phyloP scores from a whole-genome alignment of 441 rosid species.

The Lepidium campestre region DNA sequence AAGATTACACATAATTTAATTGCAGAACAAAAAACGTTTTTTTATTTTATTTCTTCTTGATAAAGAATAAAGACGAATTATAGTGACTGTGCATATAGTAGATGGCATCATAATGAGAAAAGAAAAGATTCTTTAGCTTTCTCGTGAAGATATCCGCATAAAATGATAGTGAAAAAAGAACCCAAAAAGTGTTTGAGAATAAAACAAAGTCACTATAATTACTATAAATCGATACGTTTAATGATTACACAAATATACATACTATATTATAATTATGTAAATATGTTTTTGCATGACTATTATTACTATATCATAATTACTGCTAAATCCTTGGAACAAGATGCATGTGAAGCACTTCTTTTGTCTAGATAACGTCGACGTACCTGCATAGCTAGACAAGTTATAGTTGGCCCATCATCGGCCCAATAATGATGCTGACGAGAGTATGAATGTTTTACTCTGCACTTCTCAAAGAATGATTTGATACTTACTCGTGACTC shows the following conservation, averaged over 20 bases:
- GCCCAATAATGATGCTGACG: background rate
- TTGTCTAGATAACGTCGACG: background rate
- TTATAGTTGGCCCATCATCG: background rate
- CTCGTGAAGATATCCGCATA: constrained; percentile 16
- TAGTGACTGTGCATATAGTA: background rate
- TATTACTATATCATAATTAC: background rate
- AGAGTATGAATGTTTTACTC: background rate
- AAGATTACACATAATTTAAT: too few species aligned
- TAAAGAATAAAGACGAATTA: background rate
- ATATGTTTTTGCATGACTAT: background rate
- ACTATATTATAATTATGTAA: background rate
- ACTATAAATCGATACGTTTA: background rate
- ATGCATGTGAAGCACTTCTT: background rate
- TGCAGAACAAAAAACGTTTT: too few species aligned
- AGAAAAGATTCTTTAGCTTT: background rate
- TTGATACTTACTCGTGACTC: too few species aligned
- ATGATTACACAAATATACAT: background rate
- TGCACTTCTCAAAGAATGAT: too few species aligned
- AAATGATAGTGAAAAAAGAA: background rate
- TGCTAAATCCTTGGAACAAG: background rate
- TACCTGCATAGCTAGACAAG: background rate
- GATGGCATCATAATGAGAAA: background rate
- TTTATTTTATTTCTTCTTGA: too few species aligned
- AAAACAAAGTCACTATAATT: background rate
- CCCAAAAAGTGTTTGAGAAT: background rate